Percentiles rank a stretch among this genome's conserved stretches.
These are phyloP conservation scores for Trichomonascaceae sp. DNA, from an alignment of 1,139 yeast genomes.

Conservation along the genomic window DNA sequence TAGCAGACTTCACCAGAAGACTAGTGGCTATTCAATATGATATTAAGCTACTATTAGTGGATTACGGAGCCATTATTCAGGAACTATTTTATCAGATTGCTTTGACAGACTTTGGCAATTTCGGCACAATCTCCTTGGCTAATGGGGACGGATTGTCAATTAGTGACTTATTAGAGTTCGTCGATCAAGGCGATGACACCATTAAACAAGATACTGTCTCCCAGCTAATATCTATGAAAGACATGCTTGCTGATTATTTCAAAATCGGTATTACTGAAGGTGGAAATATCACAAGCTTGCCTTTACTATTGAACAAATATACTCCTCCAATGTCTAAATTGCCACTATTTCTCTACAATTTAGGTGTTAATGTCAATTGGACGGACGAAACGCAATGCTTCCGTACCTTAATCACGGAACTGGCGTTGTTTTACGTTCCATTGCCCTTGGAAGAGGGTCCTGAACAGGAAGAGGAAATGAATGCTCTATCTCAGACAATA, in stretches of 20 bases:
- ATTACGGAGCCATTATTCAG: constrained; percentile 59
- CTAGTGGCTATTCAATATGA: constrained; percentile 80
- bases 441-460: constrained; percentile 39
- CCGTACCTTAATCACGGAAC: constrained; percentile 54
- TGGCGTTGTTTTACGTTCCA: constrained; percentile 73
- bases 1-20: constrained; percentile 66
- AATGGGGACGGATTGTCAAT: constrained; percentile 22
- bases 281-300: constrained; percentile 40
- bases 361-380: constrained; percentile 58
- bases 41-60: constrained; percentile 68
- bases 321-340: constrained; percentile 59
- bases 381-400: constrained; percentile 62
- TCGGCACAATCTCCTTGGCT: constrained; percentile 48
- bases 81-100: constrained; percentile 81
- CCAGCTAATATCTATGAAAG: constrained; percentile 31
- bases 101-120: constrained; percentile 72
- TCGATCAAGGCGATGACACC: neutral
- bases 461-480: constrained; percentile 17
- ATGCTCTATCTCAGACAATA: constrained; percentile 28
- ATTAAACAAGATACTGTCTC: constrained; percentile 8
- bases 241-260: constrained; percentile 81
- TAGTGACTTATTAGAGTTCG: constrained; percentile 12
- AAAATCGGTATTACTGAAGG: constrained; percentile 38
- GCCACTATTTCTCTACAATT: constrained; percentile 57
- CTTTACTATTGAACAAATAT: constrained; percentile 60